phyloP scores from a whole-genome alignment of 345 rosid species.

The Isatis tinctoria region DNA sequence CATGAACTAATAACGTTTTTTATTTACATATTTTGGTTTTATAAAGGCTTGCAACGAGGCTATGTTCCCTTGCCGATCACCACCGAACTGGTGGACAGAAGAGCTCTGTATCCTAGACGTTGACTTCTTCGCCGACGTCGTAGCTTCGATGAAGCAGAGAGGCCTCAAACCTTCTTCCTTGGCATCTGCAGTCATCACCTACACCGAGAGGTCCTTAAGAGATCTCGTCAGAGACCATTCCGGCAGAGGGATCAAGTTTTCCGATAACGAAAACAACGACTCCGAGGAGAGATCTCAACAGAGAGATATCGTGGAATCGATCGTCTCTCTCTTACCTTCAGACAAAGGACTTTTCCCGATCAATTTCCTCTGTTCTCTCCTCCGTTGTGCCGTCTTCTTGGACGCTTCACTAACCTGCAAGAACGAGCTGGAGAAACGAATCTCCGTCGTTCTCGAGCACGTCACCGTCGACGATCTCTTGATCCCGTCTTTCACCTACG shows the following conservation, averaged over 20 bases:
- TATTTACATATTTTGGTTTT: neutral
- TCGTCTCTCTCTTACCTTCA: slow-evolving; percentile 61
- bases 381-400: slow-evolving; percentile 75
- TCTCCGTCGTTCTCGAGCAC: slow-evolving; percentile 70
- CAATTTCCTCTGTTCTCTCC: slow-evolving; percentile 85
- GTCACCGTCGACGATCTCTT: slow-evolving; percentile 75
- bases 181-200: slow-evolving; percentile 61
- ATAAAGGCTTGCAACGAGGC: slow-evolving; percentile 71
- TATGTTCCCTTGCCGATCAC: slow-evolving; percentile 77
- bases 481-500: slow-evolving; percentile 72
- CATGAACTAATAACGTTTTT: neutral
- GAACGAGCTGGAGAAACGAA: slow-evolving; percentile 77
- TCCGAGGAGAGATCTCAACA: slow-evolving; percentile 44
- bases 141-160: slow-evolving; percentile 58
- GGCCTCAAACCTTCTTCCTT: slow-evolving; percentile 61
- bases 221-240: slow-evolving; percentile 87
- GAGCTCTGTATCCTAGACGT: slow-evolving; percentile 75
- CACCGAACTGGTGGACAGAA: slow-evolving; percentile 96
- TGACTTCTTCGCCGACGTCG: slow-evolving; percentile 45
- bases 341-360: slow-evolving; percentile 72
- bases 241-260: slow-evolving; percentile 44
- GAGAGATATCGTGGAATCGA: slow-evolving; percentile 58
- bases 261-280: slow-evolving; percentile 25
- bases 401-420: slow-evolving; percentile 50
- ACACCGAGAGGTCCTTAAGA: slow-evolving; percentile 74